A percentile compares a stretch with the other conserved stretches of the same genome.
Evolutionary conservation across 352 stramenopile genomes (phyloP).

Genomic region (Phytophthora constricta): DNA sequence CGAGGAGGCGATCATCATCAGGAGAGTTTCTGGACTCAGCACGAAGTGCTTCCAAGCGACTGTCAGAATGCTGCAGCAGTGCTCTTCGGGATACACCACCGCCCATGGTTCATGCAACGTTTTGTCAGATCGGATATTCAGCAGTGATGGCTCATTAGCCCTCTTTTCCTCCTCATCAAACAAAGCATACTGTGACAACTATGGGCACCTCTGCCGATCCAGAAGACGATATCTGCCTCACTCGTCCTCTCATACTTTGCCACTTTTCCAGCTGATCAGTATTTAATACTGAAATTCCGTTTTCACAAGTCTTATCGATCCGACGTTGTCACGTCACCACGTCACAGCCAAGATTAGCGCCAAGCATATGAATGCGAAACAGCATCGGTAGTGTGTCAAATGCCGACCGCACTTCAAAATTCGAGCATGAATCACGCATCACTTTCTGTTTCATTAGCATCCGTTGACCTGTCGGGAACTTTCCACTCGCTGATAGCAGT

Average conservation of each 20-base stretch:
- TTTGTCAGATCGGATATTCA: constrained; percentile 1
- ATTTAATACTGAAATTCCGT: background rate
- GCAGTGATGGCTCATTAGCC: constrained; percentile 11
- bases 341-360: background rate
- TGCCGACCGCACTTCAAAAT: too few species aligned
- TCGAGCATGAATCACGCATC: background rate
- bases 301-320: background rate
- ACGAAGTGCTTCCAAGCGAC: constrained; percentile 32
- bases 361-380: too few species aligned
- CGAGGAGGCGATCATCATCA: constrained; percentile 2
- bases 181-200: too few species aligned
- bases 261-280: too few species aligned
- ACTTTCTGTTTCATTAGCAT: constrained; percentile 2
- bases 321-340: background rate
- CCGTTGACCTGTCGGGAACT: background rate
- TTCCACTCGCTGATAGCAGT: background rate
- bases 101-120: constrained; percentile 30
- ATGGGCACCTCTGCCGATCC: too few species aligned
- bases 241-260: too few species aligned
- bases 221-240: too few species aligned
- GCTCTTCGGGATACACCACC: constrained; percentile 39
- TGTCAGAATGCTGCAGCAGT: constrained; percentile 40
- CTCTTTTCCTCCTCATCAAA: too few species aligned
- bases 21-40: constrained; percentile 12
- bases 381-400: too few species aligned